A percentile compares a stretch with the other conserved stretches of the same genome.
Conservation (phyloP, 2,329 filamentous ascomycete genomes). For the Ascochyta koolunga region DNA sequence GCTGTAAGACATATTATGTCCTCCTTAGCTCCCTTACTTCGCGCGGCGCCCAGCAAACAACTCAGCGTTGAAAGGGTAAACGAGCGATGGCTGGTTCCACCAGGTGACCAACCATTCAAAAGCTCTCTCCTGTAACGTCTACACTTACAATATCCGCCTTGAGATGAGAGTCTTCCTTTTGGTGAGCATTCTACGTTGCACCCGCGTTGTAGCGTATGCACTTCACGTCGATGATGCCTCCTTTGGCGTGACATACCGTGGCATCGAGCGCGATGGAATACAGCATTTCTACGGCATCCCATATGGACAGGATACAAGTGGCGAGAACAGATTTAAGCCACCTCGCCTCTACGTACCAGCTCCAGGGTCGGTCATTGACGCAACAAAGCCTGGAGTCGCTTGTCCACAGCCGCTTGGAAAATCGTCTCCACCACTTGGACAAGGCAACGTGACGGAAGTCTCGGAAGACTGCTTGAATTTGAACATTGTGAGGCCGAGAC, state of each 20-base stretch:
- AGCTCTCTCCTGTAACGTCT: background rate
- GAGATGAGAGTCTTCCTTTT: slow-evolving; percentile 20
- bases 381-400: slow-evolving; percentile 50
- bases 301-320: slow-evolving; percentile 56
- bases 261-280: slow-evolving; percentile 52
- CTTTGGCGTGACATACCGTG: slow-evolving; percentile 51
- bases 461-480: slow-evolving; percentile 66
- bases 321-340: slow-evolving; percentile 55
- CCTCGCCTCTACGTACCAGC: slow-evolving; percentile 45
- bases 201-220: slow-evolving; percentile 10
- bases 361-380: slow-evolving; percentile 46
- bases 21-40: slow-evolving; percentile 11
- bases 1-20: slow-evolving; percentile 1
- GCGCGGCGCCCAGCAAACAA: slow-evolving; percentile 1
- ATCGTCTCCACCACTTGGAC: slow-evolving; percentile 35
- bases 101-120: background rate
- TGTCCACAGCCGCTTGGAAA: slow-evolving; percentile 53
- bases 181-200: slow-evolving; percentile 9
- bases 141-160: background rate
- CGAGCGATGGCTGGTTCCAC: background rate
- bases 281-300: slow-evolving; percentile 58
- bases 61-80: background rate
- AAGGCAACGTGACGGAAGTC: slow-evolving; percentile 44
- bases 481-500: slow-evolving; percentile 62
- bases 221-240: slow-evolving; percentile 9